Base-by-base conservation (phyloP, 495 filamentous ascomycete species). In the Penicillium cataractarum region DNA sequence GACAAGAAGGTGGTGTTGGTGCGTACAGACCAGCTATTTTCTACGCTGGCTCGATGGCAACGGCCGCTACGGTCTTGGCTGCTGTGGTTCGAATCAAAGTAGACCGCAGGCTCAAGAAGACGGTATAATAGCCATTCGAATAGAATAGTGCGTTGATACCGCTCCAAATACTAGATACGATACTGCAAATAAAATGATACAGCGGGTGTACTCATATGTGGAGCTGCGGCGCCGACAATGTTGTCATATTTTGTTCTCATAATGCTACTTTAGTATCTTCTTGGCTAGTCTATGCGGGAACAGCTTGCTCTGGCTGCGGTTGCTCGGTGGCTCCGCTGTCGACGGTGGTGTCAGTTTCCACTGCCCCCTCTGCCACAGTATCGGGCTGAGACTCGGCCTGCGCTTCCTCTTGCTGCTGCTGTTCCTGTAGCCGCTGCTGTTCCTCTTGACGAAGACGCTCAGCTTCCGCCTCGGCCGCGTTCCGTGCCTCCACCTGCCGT, bases 401-500 rank as follows among this genome's bases (percentile, higher is more conserved):
- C 5, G 7, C 42, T 19, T 50, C 32, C n/a, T 60, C 55, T 37
- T 61, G 37, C 21, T 40, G 37, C 15, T 1, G 59, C 26, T 66
- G 59, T 12, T 48, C 33, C 52, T 60, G 57, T 3, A 55, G 44
- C 7, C 52, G 52, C 24, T 52, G 53, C 55, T 71, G 75, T 60
- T 76, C 76, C 60, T 74, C 79, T 54, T 70, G 78, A 44, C 74
- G 70, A 61, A 61, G 82, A 9, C 74, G 78, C 57, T 82, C 82
- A 37, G 80, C 82, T 67, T 84, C 82, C 24, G 78, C 81, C 65
- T 87, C 87, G 8, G 86, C 85, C 4, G 82, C 85, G 67, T 90
- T 88, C 39, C 87, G 80, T 37, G 86, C 88, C 61, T 83, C 82
- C 49, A 96, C 91, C 68, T 95, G 90, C 48, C 91, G 77, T 73